Evolutionary conservation across 1,284 basidiomycete species (phyloP).

Genomic region (Apiotrichum veenhuisii): DNA sequence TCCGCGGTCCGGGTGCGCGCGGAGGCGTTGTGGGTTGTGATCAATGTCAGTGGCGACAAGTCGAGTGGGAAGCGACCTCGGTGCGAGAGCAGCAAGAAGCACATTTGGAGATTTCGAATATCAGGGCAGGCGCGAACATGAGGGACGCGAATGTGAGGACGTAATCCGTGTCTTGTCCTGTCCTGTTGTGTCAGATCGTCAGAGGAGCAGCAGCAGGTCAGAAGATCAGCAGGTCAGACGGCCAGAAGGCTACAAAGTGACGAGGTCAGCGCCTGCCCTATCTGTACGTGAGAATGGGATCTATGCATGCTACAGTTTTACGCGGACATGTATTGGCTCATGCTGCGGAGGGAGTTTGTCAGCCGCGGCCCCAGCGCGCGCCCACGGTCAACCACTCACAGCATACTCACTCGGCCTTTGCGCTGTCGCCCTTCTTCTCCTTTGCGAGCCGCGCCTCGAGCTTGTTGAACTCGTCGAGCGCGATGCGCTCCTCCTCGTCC

Average conservation of each 20-base stretch:
- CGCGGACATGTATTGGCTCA: slow-evolving; percentile 45
- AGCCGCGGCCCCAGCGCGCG: too few relatives aligned
- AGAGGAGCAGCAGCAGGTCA: too few relatives aligned
- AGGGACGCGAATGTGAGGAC: too few relatives aligned
- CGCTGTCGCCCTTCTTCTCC: slow-evolving; percentile 44
- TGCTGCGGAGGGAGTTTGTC: too few relatives aligned
- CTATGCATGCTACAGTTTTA: slow-evolving; percentile 8
- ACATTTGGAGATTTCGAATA: too few relatives aligned
- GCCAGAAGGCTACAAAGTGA: background rate
- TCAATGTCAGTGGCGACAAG: too few relatives aligned
- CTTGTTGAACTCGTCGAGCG: slow-evolving; percentile 86
- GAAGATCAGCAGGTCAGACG: background rate
- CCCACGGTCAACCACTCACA: background rate
- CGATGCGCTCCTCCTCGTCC: slow-evolving; percentile 84
- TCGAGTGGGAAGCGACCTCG: too few relatives aligned
- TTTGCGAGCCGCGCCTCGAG: slow-evolving; percentile 71
- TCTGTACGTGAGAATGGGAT: background rate
- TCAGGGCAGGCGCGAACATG: too few relatives aligned
- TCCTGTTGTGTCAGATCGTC: too few relatives aligned
- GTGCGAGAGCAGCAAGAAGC: too few relatives aligned
- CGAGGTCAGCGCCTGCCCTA: too few relatives aligned
- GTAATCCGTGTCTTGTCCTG: too few relatives aligned
- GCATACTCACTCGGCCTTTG: slow-evolving; percentile 19
- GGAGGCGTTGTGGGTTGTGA: background rate
- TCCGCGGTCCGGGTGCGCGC: background rate